A percentile compares a stretch with the other conserved stretches of the same genome.
phyloP scores from a whole-genome alignment of 345 rosid species.

The Salix suchowensis region DNA sequence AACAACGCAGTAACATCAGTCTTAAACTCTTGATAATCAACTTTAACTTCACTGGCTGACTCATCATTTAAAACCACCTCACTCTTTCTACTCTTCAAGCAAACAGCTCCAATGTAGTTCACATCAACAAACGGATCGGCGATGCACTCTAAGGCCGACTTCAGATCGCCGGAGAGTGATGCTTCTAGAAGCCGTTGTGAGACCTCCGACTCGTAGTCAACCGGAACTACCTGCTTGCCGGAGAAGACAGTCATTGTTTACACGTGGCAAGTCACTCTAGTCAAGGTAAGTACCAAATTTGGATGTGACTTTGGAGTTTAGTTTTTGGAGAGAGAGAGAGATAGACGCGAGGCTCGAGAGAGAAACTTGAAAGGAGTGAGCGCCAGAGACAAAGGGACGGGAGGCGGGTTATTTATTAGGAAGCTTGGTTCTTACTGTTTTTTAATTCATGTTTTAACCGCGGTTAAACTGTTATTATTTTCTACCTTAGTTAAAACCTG shows the following conservation, averaged over 20 bases:
- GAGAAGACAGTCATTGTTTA: slow-evolving; percentile 69
- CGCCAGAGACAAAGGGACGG: slow-evolving; percentile 33
- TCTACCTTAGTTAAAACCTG: background rate
- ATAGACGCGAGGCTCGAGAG: slow-evolving; percentile 44
- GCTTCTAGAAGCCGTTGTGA: slow-evolving; percentile 88
- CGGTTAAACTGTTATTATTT: background rate
- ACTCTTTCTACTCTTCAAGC: slow-evolving; percentile 58
- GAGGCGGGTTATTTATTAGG: slow-evolving; percentile 35
- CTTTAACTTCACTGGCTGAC: slow-evolving; percentile 52
- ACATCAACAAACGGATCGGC: slow-evolving; percentile 74
- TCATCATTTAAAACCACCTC: slow-evolving; percentile 67
- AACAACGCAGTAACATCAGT: slow-evolving; percentile 92
- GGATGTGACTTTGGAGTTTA: no score
- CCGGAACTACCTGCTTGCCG: slow-evolving; percentile 84
- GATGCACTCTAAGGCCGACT: slow-evolving; percentile 54
- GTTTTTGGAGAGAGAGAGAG: no score
- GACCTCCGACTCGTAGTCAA: slow-evolving; percentile 75
- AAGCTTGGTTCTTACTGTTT: background rate
- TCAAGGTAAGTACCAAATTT: no score
- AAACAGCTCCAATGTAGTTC: slow-evolving; percentile 80
- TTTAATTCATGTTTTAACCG: slow-evolving; percentile 3
- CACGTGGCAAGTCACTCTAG: background rate
- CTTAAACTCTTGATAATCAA: slow-evolving; percentile 77
- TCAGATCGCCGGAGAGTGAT: slow-evolving; percentile 56
- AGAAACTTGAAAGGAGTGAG: slow-evolving; percentile 50